Percentiles rank a stretch among this genome's conserved stretches.
These are phyloP conservation scores for Oldenlandia corymbosa DNA, from an alignment of 257 asterid species.

Conservation along the genomic window DNA sequence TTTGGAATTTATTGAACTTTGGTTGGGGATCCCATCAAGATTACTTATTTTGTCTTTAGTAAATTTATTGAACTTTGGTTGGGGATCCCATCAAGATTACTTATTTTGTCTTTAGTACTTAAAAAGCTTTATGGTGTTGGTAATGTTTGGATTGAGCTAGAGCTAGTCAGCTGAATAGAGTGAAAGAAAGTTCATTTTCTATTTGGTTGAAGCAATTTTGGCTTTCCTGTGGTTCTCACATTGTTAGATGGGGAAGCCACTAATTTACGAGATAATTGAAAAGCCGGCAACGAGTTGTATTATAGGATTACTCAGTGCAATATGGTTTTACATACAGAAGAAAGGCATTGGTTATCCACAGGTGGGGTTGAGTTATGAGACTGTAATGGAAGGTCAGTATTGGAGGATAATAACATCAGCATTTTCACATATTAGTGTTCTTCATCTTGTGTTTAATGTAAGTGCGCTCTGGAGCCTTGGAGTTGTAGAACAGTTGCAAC, in stretches of 20 bases:
- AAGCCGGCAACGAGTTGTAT: constrained; percentile 91
- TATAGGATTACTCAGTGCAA: constrained; percentile 66
- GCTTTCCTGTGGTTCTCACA: background rate
- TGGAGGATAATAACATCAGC: constrained; percentile 95
- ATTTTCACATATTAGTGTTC: constrained; percentile 82
- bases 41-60: background rate
- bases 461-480: constrained; percentile 98
- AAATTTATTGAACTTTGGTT: background rate
- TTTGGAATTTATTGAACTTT: background rate
- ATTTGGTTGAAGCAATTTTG: background rate
- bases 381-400: constrained; percentile 75
- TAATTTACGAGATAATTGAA: constrained; percentile 71
- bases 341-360: constrained; percentile 77
- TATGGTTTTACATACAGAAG: constrained; percentile 89
- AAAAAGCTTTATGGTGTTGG: constrained; percentile 5
- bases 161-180: background rate
- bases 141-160: background rate
- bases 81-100: background rate
- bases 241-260: constrained; percentile 76
- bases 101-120: background rate
- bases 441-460: constrained; percentile 91
- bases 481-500: constrained; percentile 55
- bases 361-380: constrained; percentile 83
- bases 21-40: background rate
- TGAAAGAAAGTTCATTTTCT: background rate